A percentile compares a stretch with the other conserved stretches of the same genome.
Conservation (phyloP, 345 rosid genomes). For the Arabidopsis suecica region DNA sequence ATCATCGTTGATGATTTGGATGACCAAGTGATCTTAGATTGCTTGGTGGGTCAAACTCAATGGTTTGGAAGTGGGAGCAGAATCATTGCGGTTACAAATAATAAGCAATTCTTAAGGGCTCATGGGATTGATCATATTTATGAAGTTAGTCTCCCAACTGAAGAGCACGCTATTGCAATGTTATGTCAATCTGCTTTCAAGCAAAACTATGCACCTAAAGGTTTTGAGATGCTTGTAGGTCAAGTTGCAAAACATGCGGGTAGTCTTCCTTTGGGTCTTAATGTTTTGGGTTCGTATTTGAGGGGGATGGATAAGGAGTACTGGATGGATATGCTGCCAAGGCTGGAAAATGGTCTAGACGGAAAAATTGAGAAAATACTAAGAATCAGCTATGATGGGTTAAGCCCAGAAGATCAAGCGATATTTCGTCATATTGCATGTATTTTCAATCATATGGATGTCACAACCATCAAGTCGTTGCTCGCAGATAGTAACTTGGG, state of each 20-base stretch:
- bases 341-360: neutral
- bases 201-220: neutral
- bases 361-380: neutral
- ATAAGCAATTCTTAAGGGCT: neutral
- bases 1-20: neutral
- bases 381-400: neutral
- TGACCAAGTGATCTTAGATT: neutral
- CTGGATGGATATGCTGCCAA: neutral
- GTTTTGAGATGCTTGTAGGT: neutral
- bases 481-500: neutral
- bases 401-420: neutral
- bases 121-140: neutral
- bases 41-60: neutral
- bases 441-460: slow-evolving; percentile 16
- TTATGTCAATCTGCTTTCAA: neutral
- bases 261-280: neutral
- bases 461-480: neutral
- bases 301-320: neutral
- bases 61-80: neutral
- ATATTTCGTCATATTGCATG: slow-evolving; percentile 49
- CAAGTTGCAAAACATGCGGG: neutral
- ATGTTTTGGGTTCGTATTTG: neutral
- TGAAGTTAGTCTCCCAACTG: neutral
- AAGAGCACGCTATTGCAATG: neutral
- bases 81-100: neutral